Evolutionary conservation across 345 rosid species (phyloP), one percentile per base, ranked within the genome.

Genomic region (Aquilaria malaccensis): DNA sequence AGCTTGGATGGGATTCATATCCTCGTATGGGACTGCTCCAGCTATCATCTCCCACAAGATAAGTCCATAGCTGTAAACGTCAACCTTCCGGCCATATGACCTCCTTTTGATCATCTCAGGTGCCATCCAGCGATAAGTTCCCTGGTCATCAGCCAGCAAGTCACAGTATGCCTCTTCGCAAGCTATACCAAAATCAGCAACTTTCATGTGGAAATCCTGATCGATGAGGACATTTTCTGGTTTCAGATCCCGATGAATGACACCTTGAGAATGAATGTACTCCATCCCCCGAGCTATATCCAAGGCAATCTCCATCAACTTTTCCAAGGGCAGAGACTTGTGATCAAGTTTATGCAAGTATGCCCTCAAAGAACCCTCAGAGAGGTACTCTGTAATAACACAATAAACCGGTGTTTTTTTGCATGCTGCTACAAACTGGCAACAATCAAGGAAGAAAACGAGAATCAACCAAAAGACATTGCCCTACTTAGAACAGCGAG

Each of bases 81-180:
- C 97, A 2, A 81, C 85, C 69, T 81, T 85, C 56, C 76, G 63
- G 52, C 95, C 87, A 10, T 85, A 81, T 30, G 92, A 65, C 71
- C 74, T 79, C 70, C 75, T 74, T 62, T 76, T 82, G 66, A 90
- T 65, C 78, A 90, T 85, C 74, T 90, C 97, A 47, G 97, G 97
- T 55, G 97, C 97, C 95, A 90, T 90, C 97, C 97, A 90, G 65
- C 97, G 81, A 61, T 74, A 87, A 31, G 95, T 90, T 47, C 95
- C 97, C 0, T 82, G 93, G 65, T 85, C 89, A 56, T 80, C 92
- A 9, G 79, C 87, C 65, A 82, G 61, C 6, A 58, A 52, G 67
- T 83, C 85, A 67, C 92, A 90, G 66, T 74, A 54, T 53, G 78
- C 83, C 62, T 79, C 92, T 60, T 88, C 84, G 67, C 92, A 85